phyloP scores from a whole-genome alignment of 352 stramenopile species.

The Globisporangium lucens region DNA sequence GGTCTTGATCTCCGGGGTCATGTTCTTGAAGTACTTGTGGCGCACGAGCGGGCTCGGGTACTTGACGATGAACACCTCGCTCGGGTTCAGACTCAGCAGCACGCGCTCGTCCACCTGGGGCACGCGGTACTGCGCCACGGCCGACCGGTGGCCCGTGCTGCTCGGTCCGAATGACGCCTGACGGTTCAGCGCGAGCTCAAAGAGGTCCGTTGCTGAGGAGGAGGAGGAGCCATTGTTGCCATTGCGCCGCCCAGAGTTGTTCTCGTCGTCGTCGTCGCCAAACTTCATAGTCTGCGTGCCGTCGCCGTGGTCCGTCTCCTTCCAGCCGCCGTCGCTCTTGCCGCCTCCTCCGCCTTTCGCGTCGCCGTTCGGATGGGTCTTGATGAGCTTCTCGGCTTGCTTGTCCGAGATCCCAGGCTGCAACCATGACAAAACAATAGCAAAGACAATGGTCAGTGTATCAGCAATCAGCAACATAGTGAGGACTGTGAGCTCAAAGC shows the following conservation, averaged over 20 bases:
- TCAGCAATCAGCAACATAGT: neutral
- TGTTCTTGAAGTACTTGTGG: slow-evolving; percentile 88
- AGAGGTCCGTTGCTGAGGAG: slow-evolving; percentile 33
- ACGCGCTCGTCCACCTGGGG: slow-evolving; percentile 78
- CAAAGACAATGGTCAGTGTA: neutral
- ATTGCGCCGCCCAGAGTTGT: slow-evolving; percentile 29
- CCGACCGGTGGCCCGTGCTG: slow-evolving; percentile 44
- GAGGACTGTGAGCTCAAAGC: neutral
- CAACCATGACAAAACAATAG: slow-evolving; percentile 7
- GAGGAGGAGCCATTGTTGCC: slow-evolving; percentile 7
- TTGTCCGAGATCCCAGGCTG: slow-evolving; percentile 73
- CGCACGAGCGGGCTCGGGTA: slow-evolving; percentile 59
- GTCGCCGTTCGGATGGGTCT: slow-evolving; percentile 43
- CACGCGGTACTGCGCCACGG: slow-evolving; percentile 57
- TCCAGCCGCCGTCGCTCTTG: slow-evolving; percentile 41
- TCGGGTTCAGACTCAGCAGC: slow-evolving; percentile 64
- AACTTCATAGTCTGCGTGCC: slow-evolving; percentile 83
- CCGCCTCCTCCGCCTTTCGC: slow-evolving; percentile 18
- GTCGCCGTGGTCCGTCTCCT: slow-evolving; percentile 54
- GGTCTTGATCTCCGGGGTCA: slow-evolving; percentile 93
- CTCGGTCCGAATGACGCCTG: slow-evolving; percentile 58
- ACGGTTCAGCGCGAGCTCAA: slow-evolving; percentile 86
- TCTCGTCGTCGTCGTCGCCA: slow-evolving; percentile 50
- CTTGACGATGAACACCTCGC: slow-evolving; percentile 86
- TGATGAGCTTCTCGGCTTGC: slow-evolving; percentile 82